These are phyloP conservation scores for Colletotrichum orchidophilum DNA, from an alignment of 2,329 filamentous ascomycete species.

Conservation along the genomic window DNA sequence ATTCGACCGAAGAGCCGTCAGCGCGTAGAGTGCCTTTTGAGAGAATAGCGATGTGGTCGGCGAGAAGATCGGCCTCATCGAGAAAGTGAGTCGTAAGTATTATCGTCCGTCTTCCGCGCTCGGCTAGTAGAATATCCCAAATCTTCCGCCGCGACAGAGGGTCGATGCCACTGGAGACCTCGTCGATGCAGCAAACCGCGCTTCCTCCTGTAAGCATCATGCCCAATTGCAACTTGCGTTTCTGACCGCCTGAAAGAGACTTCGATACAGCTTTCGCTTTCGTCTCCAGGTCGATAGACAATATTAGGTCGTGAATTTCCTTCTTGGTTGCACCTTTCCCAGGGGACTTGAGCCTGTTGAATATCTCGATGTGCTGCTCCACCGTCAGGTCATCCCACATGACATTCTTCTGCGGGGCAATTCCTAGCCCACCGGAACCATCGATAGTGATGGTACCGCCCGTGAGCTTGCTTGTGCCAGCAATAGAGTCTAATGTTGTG, in stretches of 20 bases:
- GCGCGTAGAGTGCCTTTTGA: conserved; percentile 86
- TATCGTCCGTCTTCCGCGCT: conserved; percentile 83
- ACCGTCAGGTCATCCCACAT: conserved; percentile 91
- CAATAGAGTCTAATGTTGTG: conserved; percentile 88
- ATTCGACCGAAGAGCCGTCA: conserved; percentile 83
- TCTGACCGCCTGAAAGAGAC: conserved; percentile 90
- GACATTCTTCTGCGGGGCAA: conserved; percentile 94
- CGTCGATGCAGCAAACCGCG: conserved; percentile 88
- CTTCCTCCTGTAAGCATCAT: conserved; percentile 96
- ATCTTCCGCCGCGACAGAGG: conserved; percentile 88
- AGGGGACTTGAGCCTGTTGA: conserved; percentile 82
- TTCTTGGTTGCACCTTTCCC: conserved; percentile 63
- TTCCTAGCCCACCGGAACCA: conserved; percentile 80
- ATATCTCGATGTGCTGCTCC: conserved; percentile 83
- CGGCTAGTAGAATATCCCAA: conserved; percentile 91
- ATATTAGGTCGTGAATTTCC: conserved; percentile 71
- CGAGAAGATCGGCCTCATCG: conserved; percentile 89
- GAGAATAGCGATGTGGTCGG: conserved; percentile 88
- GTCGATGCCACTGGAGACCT: conserved; percentile 89
- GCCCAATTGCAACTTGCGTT: conserved; percentile 89
- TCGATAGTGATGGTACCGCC: conserved; percentile 81
- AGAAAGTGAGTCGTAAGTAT: conserved; percentile 93
- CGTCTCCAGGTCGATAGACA: conserved; percentile 76
- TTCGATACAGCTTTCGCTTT: conserved; percentile 78
- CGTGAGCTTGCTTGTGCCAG: conserved; percentile 81